These are phyloP conservation scores for Cryptococcus deneoformans DNA, from an alignment of 1,284 basidiomycete species.

Conservation along the genomic window DNA sequence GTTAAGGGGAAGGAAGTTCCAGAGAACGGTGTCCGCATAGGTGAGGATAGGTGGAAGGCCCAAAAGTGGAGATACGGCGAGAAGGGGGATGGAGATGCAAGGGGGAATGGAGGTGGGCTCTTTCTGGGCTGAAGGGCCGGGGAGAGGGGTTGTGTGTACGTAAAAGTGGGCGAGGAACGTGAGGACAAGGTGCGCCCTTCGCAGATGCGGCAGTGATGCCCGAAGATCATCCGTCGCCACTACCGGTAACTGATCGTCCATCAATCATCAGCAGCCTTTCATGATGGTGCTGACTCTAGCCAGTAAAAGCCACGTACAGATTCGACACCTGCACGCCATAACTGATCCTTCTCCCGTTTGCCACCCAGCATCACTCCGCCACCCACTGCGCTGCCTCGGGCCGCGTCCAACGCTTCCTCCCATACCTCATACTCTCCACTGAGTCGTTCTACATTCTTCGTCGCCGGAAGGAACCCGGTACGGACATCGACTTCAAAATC, in stretches of 20 bases:
- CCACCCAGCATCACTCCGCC: conserved; percentile 59
- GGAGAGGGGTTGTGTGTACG: conserved; percentile 58
- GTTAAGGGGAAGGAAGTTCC: conserved; percentile 68
- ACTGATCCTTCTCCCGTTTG: conserved; percentile 51
- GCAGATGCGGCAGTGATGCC: conserved; percentile 63
- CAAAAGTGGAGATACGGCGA: conserved; percentile 70
- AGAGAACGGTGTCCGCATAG: conserved; percentile 90
- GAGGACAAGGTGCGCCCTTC: conserved; percentile 81
- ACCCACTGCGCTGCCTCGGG: conserved; percentile 53
- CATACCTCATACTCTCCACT: conserved; percentile 63
- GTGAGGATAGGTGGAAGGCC: conserved; percentile 87
- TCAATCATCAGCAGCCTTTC: background rate
- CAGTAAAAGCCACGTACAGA: conserved; percentile 52
- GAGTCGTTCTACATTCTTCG: conserved; percentile 66
- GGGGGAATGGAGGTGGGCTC: conserved; percentile 17
- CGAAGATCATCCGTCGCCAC: conserved; percentile 57
- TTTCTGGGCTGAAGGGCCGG: conserved; percentile 36
- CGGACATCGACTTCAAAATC: conserved; percentile 93
- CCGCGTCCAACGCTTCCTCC: conserved; percentile 57
- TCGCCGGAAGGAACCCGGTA: conserved; percentile 88
- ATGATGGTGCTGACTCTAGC: background rate
- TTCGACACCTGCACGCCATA: conserved; percentile 64
- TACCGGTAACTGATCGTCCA: conserved; percentile 60
- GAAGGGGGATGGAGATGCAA: conserved; percentile 60
- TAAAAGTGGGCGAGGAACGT: conserved; percentile 86